Evolutionary conservation across 78 protist species (phyloP), one percentile per base, ranked within the genome.

Genomic region (Abeoforma whisleri): DNA sequence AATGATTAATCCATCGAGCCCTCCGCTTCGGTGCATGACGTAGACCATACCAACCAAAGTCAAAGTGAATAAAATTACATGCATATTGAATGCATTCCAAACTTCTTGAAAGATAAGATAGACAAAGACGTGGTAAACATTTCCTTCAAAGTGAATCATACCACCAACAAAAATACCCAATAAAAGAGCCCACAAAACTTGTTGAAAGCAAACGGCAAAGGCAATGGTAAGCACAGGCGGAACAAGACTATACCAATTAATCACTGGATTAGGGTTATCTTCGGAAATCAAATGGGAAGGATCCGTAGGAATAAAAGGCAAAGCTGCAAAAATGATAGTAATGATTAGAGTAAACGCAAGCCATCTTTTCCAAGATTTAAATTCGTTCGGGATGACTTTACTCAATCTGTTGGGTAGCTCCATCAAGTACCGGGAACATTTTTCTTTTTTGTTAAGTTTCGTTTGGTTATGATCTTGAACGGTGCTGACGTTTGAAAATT

Each of bases 141-240:
- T 77, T 31, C 82, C 57, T 39, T n/a, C 38, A 31, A 33, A 34
- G 31, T 22, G 48, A 32, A 77, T 77, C 31, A 77, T 34, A 32
- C 82, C 31, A 22, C 57, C 82, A 48, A n/a, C 48, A 48, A 77
- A 77, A 33, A 77, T 32, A 48, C 57, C 32, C 2, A 77, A 5
- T 30, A 2, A 19, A 30, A 77, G 82, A 22, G 57, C 36, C 22
- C 19, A 2, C 5, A 77, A 48, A 77, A 77, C 38, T 35, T 72
- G 57, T 34, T 72, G 2, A 12, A 72, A 72, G 12, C 2, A 72
- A 19, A 35, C 76, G 2, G 76, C 2, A 12, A 72, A 35, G 2
- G 76, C 76, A 72, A 72, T 72, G 2, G 76, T 12, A 16, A 72
- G 76, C 76, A 34, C 2, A 2, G 76, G 76, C 12, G 76, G 76